These are phyloP conservation scores for Didymella lethalis DNA, from an alignment of 2,329 filamentous ascomycete genomes.

Conservation along the genomic window DNA sequence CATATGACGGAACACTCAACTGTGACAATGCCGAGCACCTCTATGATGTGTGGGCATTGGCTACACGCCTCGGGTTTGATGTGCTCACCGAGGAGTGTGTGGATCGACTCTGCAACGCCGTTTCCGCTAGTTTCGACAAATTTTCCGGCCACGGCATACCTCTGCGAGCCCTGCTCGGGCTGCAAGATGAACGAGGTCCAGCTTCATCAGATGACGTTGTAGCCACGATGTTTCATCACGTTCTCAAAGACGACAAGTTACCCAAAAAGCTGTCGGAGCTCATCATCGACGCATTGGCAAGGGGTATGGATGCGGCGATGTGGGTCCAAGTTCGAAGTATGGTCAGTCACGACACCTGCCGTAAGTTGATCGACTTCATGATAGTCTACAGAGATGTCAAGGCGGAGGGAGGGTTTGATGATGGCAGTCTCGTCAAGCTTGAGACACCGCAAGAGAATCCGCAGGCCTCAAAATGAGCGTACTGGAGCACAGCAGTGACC, in stretches of 20 bases:
- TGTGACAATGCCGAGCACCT: constrained; percentile 23
- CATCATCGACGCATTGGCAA: constrained; percentile 25
- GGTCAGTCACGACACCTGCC: constrained; percentile 10
- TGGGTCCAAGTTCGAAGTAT: constrained; percentile 14
- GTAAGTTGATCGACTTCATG: constrained; percentile 21
- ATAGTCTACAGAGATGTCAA: constrained; percentile 15
- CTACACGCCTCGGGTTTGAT: constrained; percentile 21
- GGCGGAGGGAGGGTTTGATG: neutral
- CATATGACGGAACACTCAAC: constrained; percentile 18
- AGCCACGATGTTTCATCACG: constrained; percentile 27
- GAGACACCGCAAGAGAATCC: neutral
- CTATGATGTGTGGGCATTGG: constrained; percentile 26
- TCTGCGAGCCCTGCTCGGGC: constrained; percentile 16
- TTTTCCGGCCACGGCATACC: constrained; percentile 9
- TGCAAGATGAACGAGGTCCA: neutral
- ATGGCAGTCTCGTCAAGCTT: constrained; percentile 7
- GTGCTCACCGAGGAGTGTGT: constrained; percentile 28
- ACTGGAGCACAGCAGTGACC: neutral
- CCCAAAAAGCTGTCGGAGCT: constrained; percentile 26
- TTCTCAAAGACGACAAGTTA: constrained; percentile 21
- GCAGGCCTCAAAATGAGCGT: neutral
- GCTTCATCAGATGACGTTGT: constrained; percentile 15
- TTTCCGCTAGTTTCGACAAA: constrained; percentile 12
- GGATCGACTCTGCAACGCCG: constrained; percentile 14
- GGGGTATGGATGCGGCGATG: constrained; percentile 20